phyloP scores from a whole-genome alignment of 176 grass and related monocot species.

The Elymus sibiricus region DNA sequence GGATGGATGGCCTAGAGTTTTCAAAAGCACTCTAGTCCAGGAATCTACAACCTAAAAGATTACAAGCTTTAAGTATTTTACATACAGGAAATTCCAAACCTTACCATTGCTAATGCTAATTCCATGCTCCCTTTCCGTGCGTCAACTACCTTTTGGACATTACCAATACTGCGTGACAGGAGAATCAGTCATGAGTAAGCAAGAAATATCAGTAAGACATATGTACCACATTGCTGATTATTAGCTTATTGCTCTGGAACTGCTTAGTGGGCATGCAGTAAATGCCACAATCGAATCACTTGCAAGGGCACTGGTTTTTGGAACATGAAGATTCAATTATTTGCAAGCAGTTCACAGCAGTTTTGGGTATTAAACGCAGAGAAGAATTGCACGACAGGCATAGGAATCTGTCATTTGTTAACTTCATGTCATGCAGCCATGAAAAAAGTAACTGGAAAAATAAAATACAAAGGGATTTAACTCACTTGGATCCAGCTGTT shows the following conservation, averaged over 20 bases:
- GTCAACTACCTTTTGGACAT: constrained; percentile 81
- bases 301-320: neutral
- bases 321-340: constrained; percentile 22
- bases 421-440: neutral
- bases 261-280: neutral
- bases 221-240: neutral
- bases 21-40: neutral
- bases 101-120: constrained; percentile 89
- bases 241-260: neutral
- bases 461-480: constrained; percentile 11
- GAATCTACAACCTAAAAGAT: neutral
- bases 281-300: neutral
- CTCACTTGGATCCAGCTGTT: constrained; percentile 91
- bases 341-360: neutral
- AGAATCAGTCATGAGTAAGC: constrained; percentile 26
- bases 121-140: constrained; percentile 86
- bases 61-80: neutral
- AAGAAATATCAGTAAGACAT: neutral
- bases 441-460: neutral
- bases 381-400: neutral
- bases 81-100: constrained; percentile 17
- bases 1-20: neutral
- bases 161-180: constrained; percentile 52
- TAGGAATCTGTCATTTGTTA: neutral
- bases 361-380: constrained; percentile 42